Evolutionary conservation across 1,284 basidiomycete genomes (phyloP).

Genomic region (Tilletia caries): DNA sequence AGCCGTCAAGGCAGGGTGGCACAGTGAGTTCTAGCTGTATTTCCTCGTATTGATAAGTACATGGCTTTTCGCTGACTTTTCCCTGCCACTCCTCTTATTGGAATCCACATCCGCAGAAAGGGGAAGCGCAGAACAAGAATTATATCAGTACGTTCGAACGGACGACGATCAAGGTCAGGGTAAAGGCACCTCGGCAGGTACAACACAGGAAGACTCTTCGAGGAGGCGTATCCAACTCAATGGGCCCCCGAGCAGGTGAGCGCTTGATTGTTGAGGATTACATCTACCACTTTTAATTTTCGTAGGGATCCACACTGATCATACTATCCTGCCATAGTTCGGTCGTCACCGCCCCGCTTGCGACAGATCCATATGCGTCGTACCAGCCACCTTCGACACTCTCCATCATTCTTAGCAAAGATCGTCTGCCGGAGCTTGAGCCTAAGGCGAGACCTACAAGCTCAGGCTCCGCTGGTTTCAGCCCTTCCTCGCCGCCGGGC

Average conservation of each 20-base stretch:
- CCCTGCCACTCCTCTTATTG: neutral
- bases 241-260: neutral
- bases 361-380: neutral
- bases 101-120: neutral
- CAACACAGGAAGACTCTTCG: neutral
- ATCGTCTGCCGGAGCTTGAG: constrained; percentile 13
- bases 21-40: neutral
- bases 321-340: neutral
- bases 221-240: constrained; percentile 7
- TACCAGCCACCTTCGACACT: constrained; percentile 11
- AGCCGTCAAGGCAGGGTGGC: constrained; percentile 4
- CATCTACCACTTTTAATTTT: neutral
- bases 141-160: constrained; percentile 13
- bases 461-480: neutral
- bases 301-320: neutral
- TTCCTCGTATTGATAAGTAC: neutral
- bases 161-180: neutral
- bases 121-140: neutral
- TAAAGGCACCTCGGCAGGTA: neutral
- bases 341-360: neutral
- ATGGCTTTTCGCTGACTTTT: neutral
- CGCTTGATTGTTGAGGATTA: neutral
- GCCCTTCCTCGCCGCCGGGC: neutral
- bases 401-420: constrained; percentile 9
- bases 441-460: neutral